These are phyloP conservation scores for Penicillium flavigenum DNA, from an alignment of 495 filamentous ascomycete species.

Conservation along the genomic window DNA sequence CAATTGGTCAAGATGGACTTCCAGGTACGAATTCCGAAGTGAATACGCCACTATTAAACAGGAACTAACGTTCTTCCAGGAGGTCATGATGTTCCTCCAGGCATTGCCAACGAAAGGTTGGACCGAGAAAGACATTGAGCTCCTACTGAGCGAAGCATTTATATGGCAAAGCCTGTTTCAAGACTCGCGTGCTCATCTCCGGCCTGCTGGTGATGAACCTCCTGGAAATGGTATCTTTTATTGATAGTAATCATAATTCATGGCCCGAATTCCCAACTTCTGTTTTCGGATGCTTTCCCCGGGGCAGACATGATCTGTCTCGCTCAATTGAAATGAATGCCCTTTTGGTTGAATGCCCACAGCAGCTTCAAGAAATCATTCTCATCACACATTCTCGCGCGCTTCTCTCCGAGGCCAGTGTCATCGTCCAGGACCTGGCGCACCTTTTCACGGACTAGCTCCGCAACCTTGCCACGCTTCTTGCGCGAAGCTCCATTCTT, in stretches of 20 bases:
- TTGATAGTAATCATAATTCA: constrained; percentile 43
- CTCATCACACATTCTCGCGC: constrained; percentile 83
- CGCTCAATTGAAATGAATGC: constrained; percentile 83
- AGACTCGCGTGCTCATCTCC: constrained; percentile 81
- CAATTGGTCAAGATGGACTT: constrained; percentile 97
- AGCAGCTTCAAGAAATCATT: constrained; percentile 79
- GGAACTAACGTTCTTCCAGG: constrained; percentile 48
- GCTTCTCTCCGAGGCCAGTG: constrained; percentile 74
- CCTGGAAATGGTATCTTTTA: constrained; percentile 44
- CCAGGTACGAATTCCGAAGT: constrained; percentile 42
- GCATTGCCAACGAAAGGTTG: constrained; percentile 89
- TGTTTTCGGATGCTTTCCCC: constrained; percentile 12
- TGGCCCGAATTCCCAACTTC: constrained; percentile 23
- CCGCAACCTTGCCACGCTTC: constrained; percentile 71
- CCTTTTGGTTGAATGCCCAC: constrained; percentile 82
- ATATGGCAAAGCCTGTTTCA: constrained; percentile 95
- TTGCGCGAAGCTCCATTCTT: constrained; percentile 55
- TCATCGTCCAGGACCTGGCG: constrained; percentile 73
- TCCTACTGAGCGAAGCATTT: constrained; percentile 90
- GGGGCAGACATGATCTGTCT: constrained; percentile 8
- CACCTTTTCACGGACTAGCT: constrained; percentile 79
- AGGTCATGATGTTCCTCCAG: constrained; percentile 99
- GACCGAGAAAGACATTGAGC: constrained; percentile 97
- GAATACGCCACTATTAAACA: not conserved
- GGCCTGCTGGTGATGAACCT: constrained; percentile 45